A percentile compares a stretch with the other conserved stretches of the same genome.
These are phyloP conservation scores for Sergeia podlipaevii DNA, from an alignment of 208 protist genomes.

Conservation along the genomic window DNA sequence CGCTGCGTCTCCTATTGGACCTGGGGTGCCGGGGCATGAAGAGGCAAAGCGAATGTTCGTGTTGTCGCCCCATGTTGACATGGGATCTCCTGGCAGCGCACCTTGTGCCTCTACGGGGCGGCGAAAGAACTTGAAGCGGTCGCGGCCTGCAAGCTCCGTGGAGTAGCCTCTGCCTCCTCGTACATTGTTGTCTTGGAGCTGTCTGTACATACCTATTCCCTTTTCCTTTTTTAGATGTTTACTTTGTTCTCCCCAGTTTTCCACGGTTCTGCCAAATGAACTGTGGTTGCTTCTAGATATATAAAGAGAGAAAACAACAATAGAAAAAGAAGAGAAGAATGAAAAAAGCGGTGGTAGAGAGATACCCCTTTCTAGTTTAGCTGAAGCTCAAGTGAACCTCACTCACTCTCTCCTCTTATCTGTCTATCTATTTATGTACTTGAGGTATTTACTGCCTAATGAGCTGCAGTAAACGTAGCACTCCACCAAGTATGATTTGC, in stretches of 20 bases:
- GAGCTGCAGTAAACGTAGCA: not conserved
- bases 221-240: constrained; percentile 7
- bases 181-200: constrained; percentile 21
- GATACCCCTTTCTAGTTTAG: too few species aligned
- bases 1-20: too few species aligned
- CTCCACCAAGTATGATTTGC: not conserved
- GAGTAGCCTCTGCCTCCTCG: constrained; percentile 47
- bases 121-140: constrained; percentile 86
- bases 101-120: constrained; percentile 62
- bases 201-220: constrained; percentile 13
- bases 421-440: too few species aligned
- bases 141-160: constrained; percentile 79
- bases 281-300: not conserved
- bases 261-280: not conserved
- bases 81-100: constrained; percentile 13
- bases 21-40: constrained; percentile 9
- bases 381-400: too few species aligned
- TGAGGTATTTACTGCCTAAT: too few species aligned
- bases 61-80: constrained; percentile 3
- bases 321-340: not conserved
- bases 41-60: constrained; percentile 18
- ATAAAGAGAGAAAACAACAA: constrained; percentile 7
- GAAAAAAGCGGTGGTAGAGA: not conserved
- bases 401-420: too few species aligned
- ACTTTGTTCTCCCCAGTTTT: not conserved